Percentiles rank a stretch among this genome's conserved stretches.
Conservation (phyloP, 2,329 filamentous ascomycete genomes). For the Cladosporium sp. region DNA sequence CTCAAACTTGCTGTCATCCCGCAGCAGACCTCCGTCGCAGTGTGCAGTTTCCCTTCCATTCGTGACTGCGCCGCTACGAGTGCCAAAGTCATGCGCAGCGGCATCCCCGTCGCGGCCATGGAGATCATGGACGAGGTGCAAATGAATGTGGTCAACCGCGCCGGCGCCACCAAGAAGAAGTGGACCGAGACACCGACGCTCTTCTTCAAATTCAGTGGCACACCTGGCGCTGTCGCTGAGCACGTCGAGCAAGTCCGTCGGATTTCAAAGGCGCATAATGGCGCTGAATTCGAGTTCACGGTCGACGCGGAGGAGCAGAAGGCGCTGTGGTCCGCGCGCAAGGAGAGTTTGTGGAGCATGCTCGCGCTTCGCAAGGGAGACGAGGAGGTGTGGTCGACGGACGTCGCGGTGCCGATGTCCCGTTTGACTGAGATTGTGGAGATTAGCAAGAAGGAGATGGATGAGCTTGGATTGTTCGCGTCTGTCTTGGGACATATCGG, state of each 20-base stretch:
- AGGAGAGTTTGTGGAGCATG: conserved; percentile 64
- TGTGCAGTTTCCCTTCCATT: conserved; percentile 77
- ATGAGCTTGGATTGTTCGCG: conserved; percentile 81
- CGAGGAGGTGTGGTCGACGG: conserved; percentile 63
- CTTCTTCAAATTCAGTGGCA: conserved; percentile 84
- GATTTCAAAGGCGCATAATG: conserved; percentile 65
- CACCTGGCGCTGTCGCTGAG: conserved; percentile 72
- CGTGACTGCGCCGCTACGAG: conserved; percentile 72
- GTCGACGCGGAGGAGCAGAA: conserved; percentile 56
- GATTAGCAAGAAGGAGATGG: conserved; percentile 84
- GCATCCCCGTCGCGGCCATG: conserved; percentile 73
- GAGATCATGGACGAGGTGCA: conserved; percentile 89
- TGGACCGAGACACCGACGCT: conserved; percentile 78
- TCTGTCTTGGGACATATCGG: conserved; percentile 88
- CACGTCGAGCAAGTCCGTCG: conserved; percentile 70
- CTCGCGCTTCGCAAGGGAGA: conserved; percentile 57
- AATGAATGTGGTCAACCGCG: conserved; percentile 79
- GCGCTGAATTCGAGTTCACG: conserved; percentile 59
- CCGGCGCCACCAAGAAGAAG: conserved; percentile 67
- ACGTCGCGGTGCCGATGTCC: conserved; percentile 63
- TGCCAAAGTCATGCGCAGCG: conserved; percentile 74
- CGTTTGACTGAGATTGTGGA: conserved; percentile 68
- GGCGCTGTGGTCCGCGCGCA: conserved; percentile 62
- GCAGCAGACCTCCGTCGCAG: conserved; percentile 73
- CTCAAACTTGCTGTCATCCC: conserved; percentile 78